phyloP scores from a whole-genome alignment of 139 green algal genomes.

The Coccomyxa sp. region DNA sequence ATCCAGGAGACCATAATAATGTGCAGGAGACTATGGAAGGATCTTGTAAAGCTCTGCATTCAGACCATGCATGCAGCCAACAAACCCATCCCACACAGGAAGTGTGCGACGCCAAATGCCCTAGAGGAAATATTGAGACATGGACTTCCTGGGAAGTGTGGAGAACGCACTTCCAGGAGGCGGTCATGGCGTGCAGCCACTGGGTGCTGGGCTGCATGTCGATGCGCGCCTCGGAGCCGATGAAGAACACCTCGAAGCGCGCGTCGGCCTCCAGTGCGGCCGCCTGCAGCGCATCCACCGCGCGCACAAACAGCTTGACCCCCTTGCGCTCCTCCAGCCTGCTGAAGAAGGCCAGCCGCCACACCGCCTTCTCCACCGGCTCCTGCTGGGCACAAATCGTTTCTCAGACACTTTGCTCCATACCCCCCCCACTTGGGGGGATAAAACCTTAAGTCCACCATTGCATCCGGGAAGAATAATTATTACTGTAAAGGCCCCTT shows the following conservation, averaged over 20 bases:
- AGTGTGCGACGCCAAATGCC: too few relatives aligned
- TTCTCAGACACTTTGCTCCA: too few relatives aligned
- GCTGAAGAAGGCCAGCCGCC: slow-evolving; percentile 14
- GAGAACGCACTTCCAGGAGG: background rate
- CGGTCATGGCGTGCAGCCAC: background rate
- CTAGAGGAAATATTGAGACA: too few relatives aligned
- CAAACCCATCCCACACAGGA: too few relatives aligned
- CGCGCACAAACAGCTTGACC: slow-evolving; percentile 11
- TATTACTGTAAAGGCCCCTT: too few relatives aligned
- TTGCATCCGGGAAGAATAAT: too few relatives aligned
- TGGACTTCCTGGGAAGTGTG: background rate
- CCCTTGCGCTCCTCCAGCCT: slow-evolving; percentile 21
- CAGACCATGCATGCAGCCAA: too few relatives aligned
- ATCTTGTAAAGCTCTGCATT: too few relatives aligned
- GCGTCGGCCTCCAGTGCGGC: background rate
- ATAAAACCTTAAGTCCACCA: too few relatives aligned
- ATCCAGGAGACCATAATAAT: too few relatives aligned
- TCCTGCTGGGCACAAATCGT: background rate
- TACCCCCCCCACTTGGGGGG: too few relatives aligned
- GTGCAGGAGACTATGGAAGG: too few relatives aligned
- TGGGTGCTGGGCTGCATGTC: slow-evolving; percentile 6
- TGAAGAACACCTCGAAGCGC: slow-evolving; percentile 9
- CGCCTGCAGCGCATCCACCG: background rate
- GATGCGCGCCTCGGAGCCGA: slow-evolving; percentile 3
- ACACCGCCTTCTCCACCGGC: slow-evolving; percentile 3